phyloP scores from a whole-genome alignment of 768 basidiomycete genomes.

The Mycena polygramma region DNA sequence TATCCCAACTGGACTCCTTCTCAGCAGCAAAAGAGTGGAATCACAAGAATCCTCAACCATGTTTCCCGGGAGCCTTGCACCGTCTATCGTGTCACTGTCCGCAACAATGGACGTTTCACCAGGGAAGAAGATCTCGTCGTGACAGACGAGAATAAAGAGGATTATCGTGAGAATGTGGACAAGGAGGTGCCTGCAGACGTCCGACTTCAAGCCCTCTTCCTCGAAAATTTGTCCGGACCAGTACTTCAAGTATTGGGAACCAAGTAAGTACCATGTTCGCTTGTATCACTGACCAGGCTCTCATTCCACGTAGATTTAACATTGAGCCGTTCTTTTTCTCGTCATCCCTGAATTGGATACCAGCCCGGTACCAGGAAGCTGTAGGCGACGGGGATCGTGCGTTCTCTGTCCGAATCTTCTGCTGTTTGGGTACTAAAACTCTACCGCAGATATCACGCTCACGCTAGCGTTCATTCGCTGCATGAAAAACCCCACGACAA shows the following conservation, averaged over 20 bases:
- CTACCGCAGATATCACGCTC: slow-evolving; percentile 65
- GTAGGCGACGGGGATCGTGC: slow-evolving; percentile 54
- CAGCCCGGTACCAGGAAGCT: slow-evolving; percentile 67
- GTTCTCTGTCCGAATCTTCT: slow-evolving; percentile 25
- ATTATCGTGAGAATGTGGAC: slow-evolving; percentile 52
- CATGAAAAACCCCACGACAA: slow-evolving; percentile 46
- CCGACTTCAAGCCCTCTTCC: slow-evolving; percentile 64
- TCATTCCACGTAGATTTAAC: slow-evolving; percentile 51
- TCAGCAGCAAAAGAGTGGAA: slow-evolving; percentile 57
- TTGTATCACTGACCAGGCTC: not conserved
- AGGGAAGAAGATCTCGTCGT: slow-evolving; percentile 40
- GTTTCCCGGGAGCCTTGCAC: slow-evolving; percentile 41
- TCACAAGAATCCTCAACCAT: slow-evolving; percentile 46
- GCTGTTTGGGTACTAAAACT: not conserved
- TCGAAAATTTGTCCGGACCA: slow-evolving; percentile 62
- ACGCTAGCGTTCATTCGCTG: slow-evolving; percentile 65
- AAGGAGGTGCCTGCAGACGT: slow-evolving; percentile 46
- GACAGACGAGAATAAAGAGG: slow-evolving; percentile 38
- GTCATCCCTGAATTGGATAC: slow-evolving; percentile 72
- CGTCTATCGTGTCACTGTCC: slow-evolving; percentile 58
- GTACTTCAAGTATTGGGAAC: slow-evolving; percentile 58
- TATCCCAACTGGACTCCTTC: slow-evolving; percentile 69
- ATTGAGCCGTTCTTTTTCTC: slow-evolving; percentile 78
- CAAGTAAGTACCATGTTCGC: not conserved
- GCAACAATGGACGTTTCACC: slow-evolving; percentile 50